Evolutionary conservation across 306 rosid genomes (phyloP).

Genomic region (Psophocarpus tetragonolobus): DNA sequence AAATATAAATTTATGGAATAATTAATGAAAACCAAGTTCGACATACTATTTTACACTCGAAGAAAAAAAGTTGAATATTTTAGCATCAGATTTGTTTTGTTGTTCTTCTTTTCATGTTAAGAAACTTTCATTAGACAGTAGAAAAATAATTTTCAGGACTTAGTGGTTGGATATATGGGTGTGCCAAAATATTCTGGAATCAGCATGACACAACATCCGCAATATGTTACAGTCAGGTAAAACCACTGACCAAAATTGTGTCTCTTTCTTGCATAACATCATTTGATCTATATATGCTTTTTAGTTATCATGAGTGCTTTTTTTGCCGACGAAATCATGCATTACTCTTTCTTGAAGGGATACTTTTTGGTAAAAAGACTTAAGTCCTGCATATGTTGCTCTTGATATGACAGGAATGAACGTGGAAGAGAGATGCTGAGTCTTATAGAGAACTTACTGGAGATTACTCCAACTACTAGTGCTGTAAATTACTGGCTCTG

Average conservation of each 20-base stretch:
- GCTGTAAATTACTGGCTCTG: conserved; percentile 49
- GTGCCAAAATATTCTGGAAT: conserved; percentile 92
- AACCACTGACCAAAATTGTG: not conserved
- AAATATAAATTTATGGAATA: not conserved
- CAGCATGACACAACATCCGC: conserved; percentile 97
- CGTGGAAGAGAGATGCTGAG: conserved; percentile 90
- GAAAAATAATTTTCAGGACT: conserved; percentile 55
- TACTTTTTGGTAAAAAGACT: conserved; percentile 6
- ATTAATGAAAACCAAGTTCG: conserved; percentile 8
- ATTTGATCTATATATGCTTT: not conserved
- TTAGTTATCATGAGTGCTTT: not conserved
- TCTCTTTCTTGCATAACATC: not conserved
- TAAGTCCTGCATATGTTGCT: not conserved
- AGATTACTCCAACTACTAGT: conserved; percentile 67
- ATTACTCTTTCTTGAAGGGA: not conserved
- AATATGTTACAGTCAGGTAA: conserved; percentile 94
- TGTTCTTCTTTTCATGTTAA: conserved; percentile 17
- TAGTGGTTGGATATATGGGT: conserved; percentile 97
- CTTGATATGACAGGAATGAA: conserved; percentile 68
- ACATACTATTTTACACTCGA: not conserved
- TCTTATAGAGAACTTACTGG: conserved; percentile 71
- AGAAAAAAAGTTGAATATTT: not conserved
- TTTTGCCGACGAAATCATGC: conserved; percentile 3
- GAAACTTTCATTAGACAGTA: not conserved
- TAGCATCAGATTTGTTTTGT: not conserved